Evolutionary conservation across 2,329 filamentous ascomycete genomes (phyloP), one percentile per base, ranked within the genome.

Genomic region (Coniochaeta sp.): DNA sequence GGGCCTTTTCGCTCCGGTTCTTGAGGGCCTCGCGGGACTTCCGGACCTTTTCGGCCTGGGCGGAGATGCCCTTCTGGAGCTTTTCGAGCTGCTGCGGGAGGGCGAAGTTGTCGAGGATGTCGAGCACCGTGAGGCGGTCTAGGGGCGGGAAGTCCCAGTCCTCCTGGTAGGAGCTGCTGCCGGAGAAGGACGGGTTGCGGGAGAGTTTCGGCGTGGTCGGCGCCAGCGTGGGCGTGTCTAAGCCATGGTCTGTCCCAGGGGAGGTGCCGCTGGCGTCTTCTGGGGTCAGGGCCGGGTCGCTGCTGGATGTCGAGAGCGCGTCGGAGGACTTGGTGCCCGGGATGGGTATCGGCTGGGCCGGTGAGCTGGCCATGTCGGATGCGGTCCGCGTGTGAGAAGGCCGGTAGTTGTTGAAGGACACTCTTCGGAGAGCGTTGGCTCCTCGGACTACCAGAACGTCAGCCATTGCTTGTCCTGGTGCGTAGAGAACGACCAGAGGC

Each of bases 61-160:
- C 84, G 30, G 88, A 88, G 61, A 98, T 81, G 40, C 90, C 89
- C 67, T 85, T 89, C 70, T 97, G 93, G 65, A 97, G 82, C 77
- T 90, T 95, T 75, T 98, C 95, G 22, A 99, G 82, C 67, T 93
- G 90, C 69, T 96, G 90, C 1, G 92, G 89, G 34, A 99, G 80
- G 6, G 93, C 90, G 64, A 99, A 86, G 72, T 97, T 98, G 75
- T 97, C 93, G 65, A 99, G 84, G 56, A 99, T 82, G 71, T 99
- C 95, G 68, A 99, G 91, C 61, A 98, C 86, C 42, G 90, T 93
- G 59, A 99, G 80, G 58, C 91, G 89, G 72, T 99, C 95, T 26
- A 97, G 79, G 0, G 93, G 93, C 10, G 93, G 91, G 63, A 96
- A 89, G 63, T 96, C 91, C 84, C 90, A 95, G 71, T 93, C 91